These are phyloP conservation scores for Xylaria polymorpha DNA, from an alignment of 2,329 filamentous ascomycete genomes.

Conservation along the genomic window DNA sequence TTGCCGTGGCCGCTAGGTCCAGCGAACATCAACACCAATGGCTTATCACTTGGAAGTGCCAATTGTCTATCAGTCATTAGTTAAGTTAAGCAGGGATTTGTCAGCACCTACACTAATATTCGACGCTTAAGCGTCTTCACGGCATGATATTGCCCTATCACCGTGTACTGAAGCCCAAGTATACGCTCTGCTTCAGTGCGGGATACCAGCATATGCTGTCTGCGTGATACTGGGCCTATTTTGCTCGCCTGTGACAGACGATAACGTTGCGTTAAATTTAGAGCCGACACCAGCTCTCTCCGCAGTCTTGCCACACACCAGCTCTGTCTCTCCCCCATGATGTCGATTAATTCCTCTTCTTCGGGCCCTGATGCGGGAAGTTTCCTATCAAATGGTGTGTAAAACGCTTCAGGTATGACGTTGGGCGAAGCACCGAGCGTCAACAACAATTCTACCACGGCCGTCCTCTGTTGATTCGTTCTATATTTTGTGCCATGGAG, in stretches of 20 bases:
- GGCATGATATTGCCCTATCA: neutral
- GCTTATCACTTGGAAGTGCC: neutral
- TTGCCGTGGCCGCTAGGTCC: conserved; percentile 63
- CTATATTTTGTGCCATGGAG: conserved; percentile 28
- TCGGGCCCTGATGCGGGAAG: conserved; percentile 30
- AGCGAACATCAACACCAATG: conserved; percentile 50
- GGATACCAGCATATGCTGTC: conserved; percentile 29
- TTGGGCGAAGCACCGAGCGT: conserved; percentile 38
- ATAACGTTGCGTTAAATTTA: conserved; percentile 45
- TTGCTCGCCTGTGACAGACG: conserved; percentile 37
- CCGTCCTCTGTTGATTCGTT: conserved; percentile 25
- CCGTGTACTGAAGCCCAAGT: neutral
- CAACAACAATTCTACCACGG: conserved; percentile 36
- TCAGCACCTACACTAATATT: neutral
- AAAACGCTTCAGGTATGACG: conserved; percentile 38
- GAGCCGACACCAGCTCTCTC: conserved; percentile 17
- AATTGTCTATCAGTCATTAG: neutral
- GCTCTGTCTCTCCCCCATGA: conserved; percentile 24
- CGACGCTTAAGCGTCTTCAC: neutral
- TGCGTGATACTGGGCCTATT: conserved; percentile 23
- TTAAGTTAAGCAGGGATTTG: neutral
- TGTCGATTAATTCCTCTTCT: conserved; percentile 18
- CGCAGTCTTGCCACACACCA: conserved; percentile 37
- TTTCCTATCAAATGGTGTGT: conserved; percentile 38
- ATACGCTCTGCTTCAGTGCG: conserved; percentile 41